Evolutionary conservation across 2,329 filamentous ascomycete genomes (phyloP).

Genomic region (Colletotrichum theobromicola): DNA sequence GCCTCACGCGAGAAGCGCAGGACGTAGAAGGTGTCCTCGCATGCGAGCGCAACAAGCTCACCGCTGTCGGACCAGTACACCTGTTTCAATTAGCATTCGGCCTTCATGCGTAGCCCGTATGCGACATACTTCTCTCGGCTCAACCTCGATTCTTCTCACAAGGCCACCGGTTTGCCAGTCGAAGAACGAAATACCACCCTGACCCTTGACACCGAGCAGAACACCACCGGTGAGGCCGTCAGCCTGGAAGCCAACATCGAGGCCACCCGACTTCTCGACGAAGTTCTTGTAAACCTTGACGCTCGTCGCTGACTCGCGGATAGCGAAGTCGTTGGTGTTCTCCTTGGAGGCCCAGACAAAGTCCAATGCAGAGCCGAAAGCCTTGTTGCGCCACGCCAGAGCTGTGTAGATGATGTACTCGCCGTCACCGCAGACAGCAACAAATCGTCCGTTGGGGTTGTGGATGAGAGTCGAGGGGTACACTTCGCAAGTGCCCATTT

Average conservation of each 20-base stretch:
- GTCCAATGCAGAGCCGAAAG: constrained; percentile 92
- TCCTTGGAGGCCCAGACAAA: constrained; percentile 98
- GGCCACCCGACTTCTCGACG: constrained; percentile 83
- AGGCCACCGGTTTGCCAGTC: constrained; percentile 93
- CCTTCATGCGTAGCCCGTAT: too few relatives aligned
- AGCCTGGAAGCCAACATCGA: constrained; percentile 94
- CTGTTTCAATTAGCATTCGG: constrained; percentile 39
- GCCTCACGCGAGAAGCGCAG: constrained; percentile 89
- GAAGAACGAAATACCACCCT: constrained; percentile 93
- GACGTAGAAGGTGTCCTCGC: constrained; percentile 95
- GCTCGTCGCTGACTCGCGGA: constrained; percentile 90
- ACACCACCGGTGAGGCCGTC: constrained; percentile 90
- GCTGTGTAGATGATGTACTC: constrained; percentile 99
- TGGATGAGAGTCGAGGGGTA: constrained; percentile 95
- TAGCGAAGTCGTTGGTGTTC: constrained; percentile 98
- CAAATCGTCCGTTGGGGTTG: constrained; percentile 93
- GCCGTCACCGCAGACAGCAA: constrained; percentile 84
- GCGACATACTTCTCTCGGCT: constrained; percentile 55
- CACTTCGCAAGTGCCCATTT: constrained; percentile 93
- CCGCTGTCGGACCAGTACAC: constrained; percentile 99
- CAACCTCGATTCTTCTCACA: constrained; percentile 88
- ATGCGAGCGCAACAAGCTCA: constrained; percentile 89
- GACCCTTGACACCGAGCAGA: constrained; percentile 90
- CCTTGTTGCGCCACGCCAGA: constrained; percentile 95
- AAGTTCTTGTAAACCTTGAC: constrained; percentile 99